Percentiles rank a stretch among this genome's conserved stretches.
Evolutionary conservation across 169 alveolate species (phyloP).

Genomic region (Amoebophrya sp.): DNA sequence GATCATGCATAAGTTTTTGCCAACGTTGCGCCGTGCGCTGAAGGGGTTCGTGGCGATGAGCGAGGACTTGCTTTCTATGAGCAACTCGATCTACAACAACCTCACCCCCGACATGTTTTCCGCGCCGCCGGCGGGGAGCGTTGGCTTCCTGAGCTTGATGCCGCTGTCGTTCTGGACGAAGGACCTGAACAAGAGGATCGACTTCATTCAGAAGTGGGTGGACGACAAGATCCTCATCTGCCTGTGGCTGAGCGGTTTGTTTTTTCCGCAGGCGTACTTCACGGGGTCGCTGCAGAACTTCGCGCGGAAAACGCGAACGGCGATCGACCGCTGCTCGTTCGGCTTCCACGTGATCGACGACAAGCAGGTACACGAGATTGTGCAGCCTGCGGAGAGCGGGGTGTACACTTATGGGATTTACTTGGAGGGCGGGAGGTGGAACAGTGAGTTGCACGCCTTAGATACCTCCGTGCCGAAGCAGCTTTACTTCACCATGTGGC

Average conservation of each 20-base stretch:
- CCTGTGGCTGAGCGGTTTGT: constrained; percentile 72
- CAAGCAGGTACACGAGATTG: not conserved
- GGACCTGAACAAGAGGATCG: constrained; percentile 61
- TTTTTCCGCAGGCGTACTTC: constrained; percentile 79
- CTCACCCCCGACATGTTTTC: not conserved
- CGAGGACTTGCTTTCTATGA: constrained; percentile 62
- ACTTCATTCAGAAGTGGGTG: constrained; percentile 60
- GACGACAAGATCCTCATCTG: constrained; percentile 66
- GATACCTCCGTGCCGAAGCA: not conserved
- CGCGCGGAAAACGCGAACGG: too few species aligned
- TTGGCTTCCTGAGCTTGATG: constrained; percentile 71
- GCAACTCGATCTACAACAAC: constrained; percentile 42
- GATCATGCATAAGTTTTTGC: constrained; percentile 50
- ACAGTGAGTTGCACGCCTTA: not conserved
- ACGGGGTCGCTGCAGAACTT: constrained; percentile 72
- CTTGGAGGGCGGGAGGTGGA: not conserved
- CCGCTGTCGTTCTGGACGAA: constrained; percentile 66
- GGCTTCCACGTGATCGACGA: not conserved
- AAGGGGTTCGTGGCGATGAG: constrained; percentile 79
- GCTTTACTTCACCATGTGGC: not conserved
- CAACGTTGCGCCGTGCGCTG: constrained; percentile 70
- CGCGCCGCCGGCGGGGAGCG: constrained; percentile 44
- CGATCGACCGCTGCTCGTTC: not conserved
- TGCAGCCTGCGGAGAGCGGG: not conserved
- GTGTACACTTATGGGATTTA: not conserved